Base-by-base conservation (phyloP, 495 filamentous ascomycete genomes). In the Penicillium lagena region DNA sequence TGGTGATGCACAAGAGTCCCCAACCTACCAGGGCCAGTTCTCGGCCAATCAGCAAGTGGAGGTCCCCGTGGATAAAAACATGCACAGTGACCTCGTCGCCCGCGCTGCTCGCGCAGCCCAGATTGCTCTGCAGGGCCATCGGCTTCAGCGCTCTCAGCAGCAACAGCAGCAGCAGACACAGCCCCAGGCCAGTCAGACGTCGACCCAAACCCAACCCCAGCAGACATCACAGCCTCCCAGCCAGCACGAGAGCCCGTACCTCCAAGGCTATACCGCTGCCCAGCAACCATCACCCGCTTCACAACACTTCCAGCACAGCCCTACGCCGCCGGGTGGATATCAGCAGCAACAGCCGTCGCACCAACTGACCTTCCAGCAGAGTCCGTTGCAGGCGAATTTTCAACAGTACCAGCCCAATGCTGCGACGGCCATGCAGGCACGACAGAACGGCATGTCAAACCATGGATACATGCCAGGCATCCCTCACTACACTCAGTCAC, bases 401-500 rank as follows among this genome's bases (percentile, higher is more conserved):
- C 70, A 74, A 45, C 71, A 75, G 41, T 73, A 71, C 52, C 67
- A 57, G 13, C 68, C 69, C 37, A 60, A 66, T 40, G 60, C 61
- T 5, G 67, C 63, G 0, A 60, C 62, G 15, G 49, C 62, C 5
- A 65, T 65, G 36, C 64, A 60, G 12, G 55, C 52, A 2, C 55
- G 67, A 39, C 44, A 58, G 1, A 63, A 64, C 47, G 59, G 59
- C 12, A 59, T 60, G 22, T 57, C 68, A 29, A 73, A 72, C 35
- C 68, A 72, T 39, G 67, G 67, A 13, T 71, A 72, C 39, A 67
- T 72, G 63, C 67, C 71, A 7, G 68, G 69, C 31, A 80, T 64
- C 55, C 85, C 66, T 14, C 79, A 75, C 60, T 85, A 76, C 40
- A 85, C 62, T 7, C 88, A 93, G 56, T 83, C 80, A 7, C 83